Percentiles rank a stretch among this genome's conserved stretches.
phyloP scores from a whole-genome alignment of 371 early-diverging fungal species.

The Rhizopus microsporus region DNA sequence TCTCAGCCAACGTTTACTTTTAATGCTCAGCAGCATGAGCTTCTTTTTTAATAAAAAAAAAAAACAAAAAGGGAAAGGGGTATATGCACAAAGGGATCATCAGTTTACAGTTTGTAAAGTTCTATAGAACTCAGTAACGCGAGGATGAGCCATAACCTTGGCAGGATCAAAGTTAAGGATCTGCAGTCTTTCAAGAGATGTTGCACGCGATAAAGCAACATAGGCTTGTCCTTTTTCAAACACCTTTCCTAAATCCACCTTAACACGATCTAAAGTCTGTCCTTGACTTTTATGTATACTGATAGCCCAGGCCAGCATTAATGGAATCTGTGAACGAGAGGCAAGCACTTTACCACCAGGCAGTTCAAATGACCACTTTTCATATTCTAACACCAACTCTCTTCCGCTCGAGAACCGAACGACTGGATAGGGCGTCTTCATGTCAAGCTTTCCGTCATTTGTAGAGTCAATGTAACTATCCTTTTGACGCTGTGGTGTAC shows the following conservation, averaged over 20 bases:
- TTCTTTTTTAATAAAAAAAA: too few species aligned
- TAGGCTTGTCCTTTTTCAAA: constrained; percentile 95
- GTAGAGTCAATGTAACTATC: not conserved
- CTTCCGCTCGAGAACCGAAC: constrained; percentile 59
- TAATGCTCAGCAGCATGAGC: too few species aligned
- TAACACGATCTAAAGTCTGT: constrained; percentile 83
- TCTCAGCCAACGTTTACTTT: too few species aligned
- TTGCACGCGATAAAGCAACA: constrained; percentile 87
- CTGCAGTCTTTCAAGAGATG: constrained; percentile 64
- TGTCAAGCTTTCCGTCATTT: constrained; percentile 11
- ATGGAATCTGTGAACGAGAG: constrained; percentile 62
- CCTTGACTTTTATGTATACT: constrained; percentile 94
- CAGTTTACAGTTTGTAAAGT: constrained; percentile 15
- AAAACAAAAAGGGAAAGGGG: not conserved
- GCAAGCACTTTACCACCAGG: constrained; percentile 40
- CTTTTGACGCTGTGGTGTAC: constrained; percentile 24
- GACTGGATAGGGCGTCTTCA: constrained; percentile 45
- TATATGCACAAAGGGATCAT: not conserved
- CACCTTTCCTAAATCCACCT: constrained; percentile 75
- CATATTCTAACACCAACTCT: constrained; percentile 48
- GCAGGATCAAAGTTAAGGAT: constrained; percentile 71
- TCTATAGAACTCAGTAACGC: constrained; percentile 67
- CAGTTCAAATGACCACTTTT: constrained; percentile 62
- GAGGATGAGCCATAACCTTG: constrained; percentile 76
- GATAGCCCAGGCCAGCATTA: constrained; percentile 71